These are phyloP conservation scores for Leucaena leucocephala DNA, from an alignment of 306 rosid genomes.

Conservation along the genomic window DNA sequence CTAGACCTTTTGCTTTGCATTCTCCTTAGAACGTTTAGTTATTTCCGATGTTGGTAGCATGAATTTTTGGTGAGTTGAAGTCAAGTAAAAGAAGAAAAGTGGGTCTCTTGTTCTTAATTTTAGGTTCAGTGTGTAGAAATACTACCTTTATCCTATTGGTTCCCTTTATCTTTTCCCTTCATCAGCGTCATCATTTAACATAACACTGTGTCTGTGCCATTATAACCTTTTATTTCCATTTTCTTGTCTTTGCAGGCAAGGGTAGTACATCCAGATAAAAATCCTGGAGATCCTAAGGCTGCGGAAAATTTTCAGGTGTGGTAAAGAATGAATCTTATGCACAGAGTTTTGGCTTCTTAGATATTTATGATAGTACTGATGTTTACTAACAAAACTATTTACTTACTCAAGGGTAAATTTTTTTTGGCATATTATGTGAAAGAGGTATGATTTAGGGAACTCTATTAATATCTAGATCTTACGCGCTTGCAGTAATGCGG, in stretches of 20 bases:
- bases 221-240: background rate
- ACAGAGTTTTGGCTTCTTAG: constrained; percentile 22
- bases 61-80: constrained; percentile 3
- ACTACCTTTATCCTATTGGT: constrained; percentile 12
- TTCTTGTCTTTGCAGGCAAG: constrained; percentile 62
- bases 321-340: background rate
- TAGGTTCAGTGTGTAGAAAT: constrained; percentile 7
- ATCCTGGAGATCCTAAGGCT: constrained; percentile 89
- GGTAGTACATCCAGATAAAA: constrained; percentile 95
- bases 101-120: constrained; percentile 13
- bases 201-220: background rate
- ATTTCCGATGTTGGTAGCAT: background rate
- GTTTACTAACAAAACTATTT: constrained; percentile 16
- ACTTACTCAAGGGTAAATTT: background rate
- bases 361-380: constrained; percentile 16
- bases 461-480: too few species aligned
- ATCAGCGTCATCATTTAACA: background rate
- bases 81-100: constrained; percentile 1
- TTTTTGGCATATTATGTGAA: background rate
- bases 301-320: constrained; percentile 85
- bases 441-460: background rate
- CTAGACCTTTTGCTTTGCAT: background rate
- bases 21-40: background rate
- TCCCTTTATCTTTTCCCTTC: background rate
- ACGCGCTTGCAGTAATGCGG: too few species aligned